Conservation (phyloP, 305 asterid genomes). For the Fraxinus platypoda region DNA sequence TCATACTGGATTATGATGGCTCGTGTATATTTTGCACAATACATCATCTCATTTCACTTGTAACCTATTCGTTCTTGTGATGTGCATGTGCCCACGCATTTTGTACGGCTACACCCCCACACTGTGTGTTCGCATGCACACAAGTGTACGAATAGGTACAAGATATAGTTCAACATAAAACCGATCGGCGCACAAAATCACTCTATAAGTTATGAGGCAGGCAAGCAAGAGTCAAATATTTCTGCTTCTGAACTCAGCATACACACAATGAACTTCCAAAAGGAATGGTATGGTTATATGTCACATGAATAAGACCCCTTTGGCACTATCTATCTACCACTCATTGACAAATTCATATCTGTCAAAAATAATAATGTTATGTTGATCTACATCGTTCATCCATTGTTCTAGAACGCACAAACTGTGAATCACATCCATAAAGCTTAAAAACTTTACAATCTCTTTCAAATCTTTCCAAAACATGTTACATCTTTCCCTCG, state of each 20-base stretch:
- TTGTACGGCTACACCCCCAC: background rate
- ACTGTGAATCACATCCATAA: background rate
- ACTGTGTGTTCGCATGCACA: background rate
- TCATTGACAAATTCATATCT: background rate
- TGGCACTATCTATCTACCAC: constrained; percentile 14
- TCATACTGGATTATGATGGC: background rate
- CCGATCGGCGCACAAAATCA: no score
- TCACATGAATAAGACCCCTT: constrained; percentile 7
- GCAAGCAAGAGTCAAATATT: constrained; percentile 26
- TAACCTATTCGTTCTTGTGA: background rate
- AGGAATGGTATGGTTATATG: background rate
- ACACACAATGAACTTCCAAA: constrained; percentile 23
- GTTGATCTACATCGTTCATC: background rate
- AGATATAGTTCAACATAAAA: background rate
- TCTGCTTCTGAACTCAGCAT: constrained; percentile 17
- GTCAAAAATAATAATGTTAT: background rate
- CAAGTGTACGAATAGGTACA: background rate
- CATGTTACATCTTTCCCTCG: constrained; percentile 1
- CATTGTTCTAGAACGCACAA: background rate
- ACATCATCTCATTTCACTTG: background rate
- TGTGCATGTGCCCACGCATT: background rate
- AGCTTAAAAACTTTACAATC: background rate
- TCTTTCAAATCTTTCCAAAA: background rate
- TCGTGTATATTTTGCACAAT: no score
- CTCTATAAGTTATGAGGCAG: constrained; percentile 7